Conservation (phyloP, 2,329 filamentous ascomycete species). For the Xylariaceae sp. region DNA sequence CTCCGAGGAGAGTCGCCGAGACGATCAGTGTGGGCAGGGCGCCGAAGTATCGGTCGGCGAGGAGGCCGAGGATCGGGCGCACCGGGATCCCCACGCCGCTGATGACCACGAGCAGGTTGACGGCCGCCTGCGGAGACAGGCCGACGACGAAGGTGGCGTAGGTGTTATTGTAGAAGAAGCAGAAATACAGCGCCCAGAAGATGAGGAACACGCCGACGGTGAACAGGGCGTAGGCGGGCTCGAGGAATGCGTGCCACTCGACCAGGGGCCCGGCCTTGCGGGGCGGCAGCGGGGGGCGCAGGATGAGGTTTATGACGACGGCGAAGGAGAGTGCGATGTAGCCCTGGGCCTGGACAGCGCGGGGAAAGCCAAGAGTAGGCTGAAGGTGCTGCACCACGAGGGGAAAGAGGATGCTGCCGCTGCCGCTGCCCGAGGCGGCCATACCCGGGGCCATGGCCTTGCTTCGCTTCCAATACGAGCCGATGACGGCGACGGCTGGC, state of each 20-base stretch:
- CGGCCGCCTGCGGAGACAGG: slow-evolving; percentile 26
- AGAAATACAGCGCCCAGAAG: slow-evolving; percentile 46
- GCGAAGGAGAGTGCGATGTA: too few relatives aligned
- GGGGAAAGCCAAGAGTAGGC: slow-evolving; percentile 58
- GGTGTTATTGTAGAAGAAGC: background rate
- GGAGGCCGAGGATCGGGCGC: slow-evolving; percentile 47
- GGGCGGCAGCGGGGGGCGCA: too few relatives aligned
- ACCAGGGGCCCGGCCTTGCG: too few relatives aligned
- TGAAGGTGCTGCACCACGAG: slow-evolving; percentile 53
- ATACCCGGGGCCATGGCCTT: slow-evolving; percentile 56
- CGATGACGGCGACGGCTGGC: slow-evolving; percentile 43
- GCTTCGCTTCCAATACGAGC: slow-evolving; percentile 52
- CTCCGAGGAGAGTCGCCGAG: slow-evolving; percentile 38
- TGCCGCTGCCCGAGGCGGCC: slow-evolving; percentile 55
- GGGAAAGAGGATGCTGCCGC: slow-evolving; percentile 61
- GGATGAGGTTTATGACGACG: too few relatives aligned
- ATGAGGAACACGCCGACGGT: slow-evolving; percentile 33
- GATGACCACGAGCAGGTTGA: slow-evolving; percentile 52
- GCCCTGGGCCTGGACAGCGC: too few relatives aligned
- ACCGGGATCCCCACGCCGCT: slow-evolving; percentile 53
- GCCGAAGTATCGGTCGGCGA: slow-evolving; percentile 50
- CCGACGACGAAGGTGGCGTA: background rate
- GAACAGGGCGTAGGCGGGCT: slow-evolving; percentile 55
- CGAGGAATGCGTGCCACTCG: too few relatives aligned
- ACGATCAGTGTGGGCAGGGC: slow-evolving; percentile 52